These are phyloP conservation scores for Porogramme epimiltina DNA, from an alignment of 1,284 basidiomycete genomes.

Conservation along the genomic window DNA sequence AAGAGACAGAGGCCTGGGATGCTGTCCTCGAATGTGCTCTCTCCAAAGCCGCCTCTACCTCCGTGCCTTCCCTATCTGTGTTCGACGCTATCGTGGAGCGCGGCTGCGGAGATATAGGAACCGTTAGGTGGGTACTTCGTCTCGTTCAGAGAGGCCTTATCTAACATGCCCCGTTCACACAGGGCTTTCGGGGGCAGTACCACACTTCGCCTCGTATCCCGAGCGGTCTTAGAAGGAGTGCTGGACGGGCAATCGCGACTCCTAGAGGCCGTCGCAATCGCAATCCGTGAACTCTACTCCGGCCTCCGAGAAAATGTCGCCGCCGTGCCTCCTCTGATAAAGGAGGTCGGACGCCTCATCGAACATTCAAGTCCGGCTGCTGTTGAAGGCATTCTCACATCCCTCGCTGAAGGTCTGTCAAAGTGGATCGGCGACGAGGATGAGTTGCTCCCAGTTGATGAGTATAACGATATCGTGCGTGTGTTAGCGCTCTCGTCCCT, in stretches of 20 bases:
- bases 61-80: background rate
- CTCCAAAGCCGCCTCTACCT: background rate
- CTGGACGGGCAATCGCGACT: constrained; percentile 2
- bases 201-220: constrained; percentile 3
- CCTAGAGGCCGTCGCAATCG: constrained; percentile 25
- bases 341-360: constrained; percentile 36
- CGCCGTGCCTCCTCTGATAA: constrained; percentile 22
- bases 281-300: constrained; percentile 39
- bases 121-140: background rate
- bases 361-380: constrained; percentile 22
- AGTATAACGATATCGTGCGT: constrained; percentile 52
- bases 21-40: constrained; percentile 9
- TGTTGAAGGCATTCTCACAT: constrained; percentile 36
- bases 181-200: background rate
- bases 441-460: constrained; percentile 39
- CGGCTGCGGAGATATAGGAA: background rate
- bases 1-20: constrained; percentile 14
- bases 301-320: constrained; percentile 28
- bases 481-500: constrained; percentile 22
- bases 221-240: background rate
- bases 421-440: constrained; percentile 55
- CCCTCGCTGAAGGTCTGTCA: constrained; percentile 42
- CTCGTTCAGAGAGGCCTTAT: background rate
- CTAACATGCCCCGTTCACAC: background rate
- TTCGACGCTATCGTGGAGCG: constrained; percentile 10